Conservation (phyloP, 306 rosid genomes). For the Trifolium pratense region DNA sequence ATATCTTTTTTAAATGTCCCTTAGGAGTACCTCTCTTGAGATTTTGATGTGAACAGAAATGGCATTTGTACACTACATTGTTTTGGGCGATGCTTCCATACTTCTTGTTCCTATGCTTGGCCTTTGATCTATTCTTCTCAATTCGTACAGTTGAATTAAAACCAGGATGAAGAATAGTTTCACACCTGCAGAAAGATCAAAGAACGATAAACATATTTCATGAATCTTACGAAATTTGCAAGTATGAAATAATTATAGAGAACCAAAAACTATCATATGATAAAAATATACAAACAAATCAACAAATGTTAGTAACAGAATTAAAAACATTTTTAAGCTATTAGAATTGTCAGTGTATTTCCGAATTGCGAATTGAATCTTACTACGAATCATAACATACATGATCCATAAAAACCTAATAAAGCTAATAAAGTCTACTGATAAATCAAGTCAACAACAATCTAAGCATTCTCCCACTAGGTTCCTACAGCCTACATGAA, state of each 20-base stretch:
- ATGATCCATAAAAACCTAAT: neutral
- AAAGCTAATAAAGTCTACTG: too few species aligned
- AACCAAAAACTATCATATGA: neutral
- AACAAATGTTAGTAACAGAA: neutral
- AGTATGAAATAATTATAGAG: slow-evolving; percentile 4
- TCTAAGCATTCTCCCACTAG: neutral
- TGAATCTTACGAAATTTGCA: neutral
- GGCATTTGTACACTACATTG: slow-evolving; percentile 67
- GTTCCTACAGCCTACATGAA: neutral
- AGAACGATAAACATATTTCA: slow-evolving; percentile 13
- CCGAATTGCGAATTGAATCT: neutral
- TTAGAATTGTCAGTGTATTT: neutral
- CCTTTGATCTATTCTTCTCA: slow-evolving; percentile 60
- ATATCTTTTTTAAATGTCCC: slow-evolving; percentile 63
- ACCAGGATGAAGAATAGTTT: slow-evolving; percentile 75
- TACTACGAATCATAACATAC: neutral
- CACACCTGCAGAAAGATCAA: slow-evolving; percentile 62
- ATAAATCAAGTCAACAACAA: too few species aligned
- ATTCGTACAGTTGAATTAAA: slow-evolving; percentile 70
- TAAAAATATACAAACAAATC: slow-evolving; percentile 10
- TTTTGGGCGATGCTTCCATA: slow-evolving; percentile 51
- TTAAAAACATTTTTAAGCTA: neutral
- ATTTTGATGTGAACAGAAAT: slow-evolving; percentile 66
- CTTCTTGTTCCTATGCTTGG: slow-evolving; percentile 43
- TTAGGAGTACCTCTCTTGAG: slow-evolving; percentile 65